These are phyloP conservation scores for Plasmodium cynomolgi DNA, from an alignment of 169 alveolate genomes.

Conservation along the genomic window DNA sequence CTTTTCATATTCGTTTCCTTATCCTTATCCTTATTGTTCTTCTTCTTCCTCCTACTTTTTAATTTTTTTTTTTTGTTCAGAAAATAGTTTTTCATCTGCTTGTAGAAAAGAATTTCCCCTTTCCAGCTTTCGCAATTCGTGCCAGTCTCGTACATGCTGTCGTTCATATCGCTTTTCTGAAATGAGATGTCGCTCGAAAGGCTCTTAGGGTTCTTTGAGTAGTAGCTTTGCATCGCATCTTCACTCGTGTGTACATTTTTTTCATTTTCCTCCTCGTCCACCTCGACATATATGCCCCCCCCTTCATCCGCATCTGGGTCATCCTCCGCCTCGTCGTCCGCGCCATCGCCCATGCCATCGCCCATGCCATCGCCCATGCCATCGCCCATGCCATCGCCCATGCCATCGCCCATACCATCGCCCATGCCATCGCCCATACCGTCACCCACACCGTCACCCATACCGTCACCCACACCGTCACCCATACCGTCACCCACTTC, in stretches of 20 bases:
- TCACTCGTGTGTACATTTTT: neutral
- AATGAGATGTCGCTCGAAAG: neutral
- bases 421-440: neutral
- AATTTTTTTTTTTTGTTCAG: slow-evolving; percentile 3
- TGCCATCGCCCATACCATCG: neutral
- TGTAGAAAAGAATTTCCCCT: slow-evolving; percentile 15
- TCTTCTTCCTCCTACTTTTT: neutral
- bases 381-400: neutral
- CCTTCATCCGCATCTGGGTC: slow-evolving; percentile 22
- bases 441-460: no score
- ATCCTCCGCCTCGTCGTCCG: neutral
- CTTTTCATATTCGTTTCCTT: neutral
- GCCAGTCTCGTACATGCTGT: neutral
- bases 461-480: neutral
- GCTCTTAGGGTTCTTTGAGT: neutral
- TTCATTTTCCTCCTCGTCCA: slow-evolving; percentile 20
- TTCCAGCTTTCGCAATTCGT: neutral
- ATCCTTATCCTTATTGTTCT: neutral
- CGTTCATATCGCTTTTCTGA: neutral
- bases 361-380: neutral
- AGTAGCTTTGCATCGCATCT: neutral
- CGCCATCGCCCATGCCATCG: neutral
- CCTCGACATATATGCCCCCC: slow-evolving; percentile 16
- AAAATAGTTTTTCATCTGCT: slow-evolving; percentile 24
- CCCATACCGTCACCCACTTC: neutral